These are phyloP conservation scores for Rhizopus stolonifer DNA, from an alignment of 371 early-diverging fungal genomes.

Conservation along the genomic window DNA sequence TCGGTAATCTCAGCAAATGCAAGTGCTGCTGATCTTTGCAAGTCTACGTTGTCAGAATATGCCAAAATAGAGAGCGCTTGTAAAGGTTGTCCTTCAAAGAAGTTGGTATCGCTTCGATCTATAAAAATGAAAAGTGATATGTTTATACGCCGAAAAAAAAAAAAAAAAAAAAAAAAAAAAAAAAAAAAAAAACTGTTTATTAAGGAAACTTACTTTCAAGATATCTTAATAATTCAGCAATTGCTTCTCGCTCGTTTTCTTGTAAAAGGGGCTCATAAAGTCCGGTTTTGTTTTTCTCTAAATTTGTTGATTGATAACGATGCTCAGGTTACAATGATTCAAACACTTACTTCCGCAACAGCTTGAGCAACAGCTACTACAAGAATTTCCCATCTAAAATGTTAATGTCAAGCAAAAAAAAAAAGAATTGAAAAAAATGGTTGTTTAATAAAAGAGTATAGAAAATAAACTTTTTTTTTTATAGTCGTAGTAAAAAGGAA, in stretches of 20 bases:
- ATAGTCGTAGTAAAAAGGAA: too few species aligned
- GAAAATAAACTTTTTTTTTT: too few species aligned
- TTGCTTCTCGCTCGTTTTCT: slow-evolving; percentile 85
- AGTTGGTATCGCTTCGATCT: slow-evolving; percentile 80
- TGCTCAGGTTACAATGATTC: too few species aligned
- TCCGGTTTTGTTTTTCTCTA: slow-evolving; percentile 46
- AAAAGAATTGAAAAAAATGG: too few species aligned
- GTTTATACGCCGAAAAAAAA: not conserved
- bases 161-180: not conserved
- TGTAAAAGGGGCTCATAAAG: slow-evolving; percentile 82
- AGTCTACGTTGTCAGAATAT: slow-evolving; percentile 84
- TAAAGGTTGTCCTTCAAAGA: slow-evolving; percentile 86
- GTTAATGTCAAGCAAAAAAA: not conserved
- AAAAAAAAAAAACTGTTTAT: not conserved
- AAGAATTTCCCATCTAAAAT: slow-evolving; percentile 25
- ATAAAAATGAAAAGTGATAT: too few species aligned
- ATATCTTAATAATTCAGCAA: slow-evolving; percentile 77
- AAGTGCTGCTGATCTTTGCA: slow-evolving; percentile 89
- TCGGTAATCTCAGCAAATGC: slow-evolving; percentile 94
- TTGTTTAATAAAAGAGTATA: too few species aligned
- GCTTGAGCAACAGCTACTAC: slow-evolving; percentile 40
- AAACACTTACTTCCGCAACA: slow-evolving; percentile 49
- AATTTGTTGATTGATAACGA: not conserved
- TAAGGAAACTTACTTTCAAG: slow-evolving; percentile 72
- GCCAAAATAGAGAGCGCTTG: slow-evolving; percentile 81